Evolutionary conservation across 805 yeast species (phyloP), one percentile per base, ranked within the genome.

Genomic region (Vanderwaltozyma polyspora): DNA sequence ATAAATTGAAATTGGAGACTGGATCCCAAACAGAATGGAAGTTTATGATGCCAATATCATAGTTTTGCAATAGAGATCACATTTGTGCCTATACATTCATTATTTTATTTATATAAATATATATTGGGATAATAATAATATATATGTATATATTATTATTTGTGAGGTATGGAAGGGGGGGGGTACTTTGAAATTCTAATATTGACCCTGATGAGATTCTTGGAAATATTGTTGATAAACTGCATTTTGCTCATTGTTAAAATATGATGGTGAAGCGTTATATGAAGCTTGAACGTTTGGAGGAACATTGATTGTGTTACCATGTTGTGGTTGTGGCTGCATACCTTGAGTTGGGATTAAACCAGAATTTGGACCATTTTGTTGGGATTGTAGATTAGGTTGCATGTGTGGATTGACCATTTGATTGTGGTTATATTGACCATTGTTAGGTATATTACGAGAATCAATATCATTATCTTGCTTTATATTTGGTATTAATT

Each of bases 191-290:
- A n/a, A n/a, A n/a, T n/a, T n/a, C n/a, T n/a, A 25, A 28, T 30
- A 34, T 19, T 19, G 25, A 10, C 29, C 27, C 55, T 72, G 79
- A 52, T 71, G 78, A 37, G 70, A 65, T 52, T 68, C 70, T 43
- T 70, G 67, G 50, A 76, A 73, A 56, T 75, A 77, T 44, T 74
- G 79, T 55, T 75, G 77, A 45, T 76, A 74, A 34, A 72, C 79
- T 40, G 69, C 68, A 35, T 67, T 63, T 44, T 65, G 70, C 34
- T 71, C 74, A 32, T 71, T 69, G 44, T 68, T 72, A 41, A 68
- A 57, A 44, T 68, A 70, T 3, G 46, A 41, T 9, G 41, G 33
- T 4, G 46, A 39, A 13, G 39, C 32, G 29, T 43, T 42, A 9
- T 41, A 70, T 67, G 44, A 47, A 41, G 41, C 50, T 56, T 68